A percentile compares a stretch with the other conserved stretches of the same genome.
Evolutionary conservation across 257 asterid species (phyloP).

Genomic region (Salvia rosmarinus): DNA sequence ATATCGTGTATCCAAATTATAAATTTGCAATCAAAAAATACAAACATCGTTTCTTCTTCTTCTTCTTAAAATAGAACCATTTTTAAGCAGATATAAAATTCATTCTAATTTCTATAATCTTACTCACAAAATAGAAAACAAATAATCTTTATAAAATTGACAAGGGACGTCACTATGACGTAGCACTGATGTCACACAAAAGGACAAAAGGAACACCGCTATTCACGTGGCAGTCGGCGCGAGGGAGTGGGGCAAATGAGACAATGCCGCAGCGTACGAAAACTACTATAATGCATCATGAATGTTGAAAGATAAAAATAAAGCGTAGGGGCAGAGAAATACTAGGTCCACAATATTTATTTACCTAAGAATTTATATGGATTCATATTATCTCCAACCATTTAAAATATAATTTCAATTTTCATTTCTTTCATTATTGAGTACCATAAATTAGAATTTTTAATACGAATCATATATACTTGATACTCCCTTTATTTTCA

Average conservation of each 20-base stretch:
- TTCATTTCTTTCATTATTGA: too few species aligned
- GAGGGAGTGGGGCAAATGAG: slow-evolving; percentile 30
- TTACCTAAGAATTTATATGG: neutral
- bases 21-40: too few species aligned
- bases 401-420: neutral
- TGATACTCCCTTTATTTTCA: too few species aligned
- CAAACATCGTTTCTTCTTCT: too few species aligned
- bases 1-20: too few species aligned
- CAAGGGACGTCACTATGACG: slow-evolving; percentile 22
- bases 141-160: too few species aligned
- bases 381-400: neutral
- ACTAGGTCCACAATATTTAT: neutral
- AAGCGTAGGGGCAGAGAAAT: neutral
- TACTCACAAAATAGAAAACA: neutral
- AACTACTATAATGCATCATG: neutral
- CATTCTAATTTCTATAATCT: neutral
- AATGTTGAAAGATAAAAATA: neutral
- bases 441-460: too few species aligned
- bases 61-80: too few species aligned
- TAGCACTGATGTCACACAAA: slow-evolving; percentile 23
- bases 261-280: slow-evolving; percentile 27
- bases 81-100: too few species aligned
- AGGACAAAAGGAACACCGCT: slow-evolving; percentile 18
- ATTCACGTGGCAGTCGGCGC: slow-evolving; percentile 31
- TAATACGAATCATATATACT: too few species aligned